Percentiles rank a stretch among this genome's conserved stretches.
These are phyloP conservation scores for Magnaporthiopsis incrustans DNA, from an alignment of 2,329 filamentous ascomycete genomes.

Conservation along the genomic window DNA sequence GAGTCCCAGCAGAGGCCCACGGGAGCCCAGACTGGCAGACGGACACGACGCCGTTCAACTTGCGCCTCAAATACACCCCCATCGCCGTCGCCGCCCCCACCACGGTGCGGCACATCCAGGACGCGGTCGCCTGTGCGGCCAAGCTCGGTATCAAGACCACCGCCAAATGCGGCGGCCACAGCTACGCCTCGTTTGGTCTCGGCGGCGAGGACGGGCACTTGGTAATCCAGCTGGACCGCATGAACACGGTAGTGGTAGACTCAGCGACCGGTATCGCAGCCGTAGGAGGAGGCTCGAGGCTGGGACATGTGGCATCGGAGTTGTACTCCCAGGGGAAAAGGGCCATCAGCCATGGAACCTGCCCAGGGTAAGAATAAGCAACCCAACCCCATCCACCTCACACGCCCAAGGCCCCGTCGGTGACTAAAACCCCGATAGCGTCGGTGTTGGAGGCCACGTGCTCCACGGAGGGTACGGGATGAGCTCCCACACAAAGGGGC, in stretches of 20 bases:
- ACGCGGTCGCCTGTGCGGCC: constrained; percentile 35
- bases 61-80: constrained; percentile 27
- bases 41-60: constrained; percentile 25
- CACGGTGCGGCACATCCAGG: constrained; percentile 33
- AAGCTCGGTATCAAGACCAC: constrained; percentile 34
- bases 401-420: constrained; percentile 10
- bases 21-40: constrained; percentile 22
- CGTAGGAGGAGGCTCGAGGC: constrained; percentile 38
- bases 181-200: constrained; percentile 38
- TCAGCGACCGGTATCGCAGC: constrained; percentile 28
- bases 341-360: constrained; percentile 41
- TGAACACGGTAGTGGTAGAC: constrained; percentile 35
- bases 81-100: constrained; percentile 34
- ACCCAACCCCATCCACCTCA: neutral
- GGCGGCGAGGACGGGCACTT: constrained; percentile 39
- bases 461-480: constrained; percentile 30
- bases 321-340: constrained; percentile 28
- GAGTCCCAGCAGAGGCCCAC: constrained; percentile 14
- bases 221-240: constrained; percentile 35
- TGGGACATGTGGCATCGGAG: constrained; percentile 36
- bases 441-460: constrained; percentile 29
- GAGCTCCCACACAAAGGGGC: constrained; percentile 24
- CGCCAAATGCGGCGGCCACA: constrained; percentile 41
- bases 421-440: constrained; percentile 9
- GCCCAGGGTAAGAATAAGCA: constrained; percentile 25